phyloP scores from a whole-genome alignment of 345 rosid species.

The Physaria fendleri region DNA sequence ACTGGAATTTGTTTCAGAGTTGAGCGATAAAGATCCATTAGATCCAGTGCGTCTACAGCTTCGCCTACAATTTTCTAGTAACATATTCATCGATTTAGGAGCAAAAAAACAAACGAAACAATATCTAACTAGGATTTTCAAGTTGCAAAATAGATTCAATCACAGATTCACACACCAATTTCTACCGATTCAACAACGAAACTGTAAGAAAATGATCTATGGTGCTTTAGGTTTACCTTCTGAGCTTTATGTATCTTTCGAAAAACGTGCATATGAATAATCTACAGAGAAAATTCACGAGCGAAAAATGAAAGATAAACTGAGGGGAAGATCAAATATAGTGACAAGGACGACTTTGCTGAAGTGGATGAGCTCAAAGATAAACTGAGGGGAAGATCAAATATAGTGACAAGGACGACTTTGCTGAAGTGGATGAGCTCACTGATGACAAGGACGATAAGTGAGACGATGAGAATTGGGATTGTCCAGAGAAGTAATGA shows the following conservation, averaged over 20 bases:
- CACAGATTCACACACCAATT: background rate
- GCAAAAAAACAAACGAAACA: background rate
- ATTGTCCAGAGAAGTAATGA: constrained; percentile 69
- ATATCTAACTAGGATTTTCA: background rate
- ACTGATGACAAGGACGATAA: no score
- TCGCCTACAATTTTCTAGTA: constrained; percentile 18
- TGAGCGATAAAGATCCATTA: constrained; percentile 26
- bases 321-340: constrained; percentile 6
- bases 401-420: no score
- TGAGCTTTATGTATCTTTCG: constrained; percentile 9
- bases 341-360: no score
- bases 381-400: no score
- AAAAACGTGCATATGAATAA: constrained; percentile 21
- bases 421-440: background rate
- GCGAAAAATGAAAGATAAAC: background rate
- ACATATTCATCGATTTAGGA: background rate
- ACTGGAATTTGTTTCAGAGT: constrained; percentile 12
- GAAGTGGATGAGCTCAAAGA: background rate
- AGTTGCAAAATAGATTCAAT: background rate
- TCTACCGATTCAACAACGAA: background rate
- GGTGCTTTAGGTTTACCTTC: constrained; percentile 5
- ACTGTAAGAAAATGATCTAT: background rate
- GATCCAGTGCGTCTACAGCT: constrained; percentile 15
- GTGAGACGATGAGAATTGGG: constrained; percentile 69
- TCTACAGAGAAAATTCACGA: constrained; percentile 4